phyloP scores from a whole-genome alignment of 2,329 filamentous ascomycete species.

The Colletotrichum sublineola region DNA sequence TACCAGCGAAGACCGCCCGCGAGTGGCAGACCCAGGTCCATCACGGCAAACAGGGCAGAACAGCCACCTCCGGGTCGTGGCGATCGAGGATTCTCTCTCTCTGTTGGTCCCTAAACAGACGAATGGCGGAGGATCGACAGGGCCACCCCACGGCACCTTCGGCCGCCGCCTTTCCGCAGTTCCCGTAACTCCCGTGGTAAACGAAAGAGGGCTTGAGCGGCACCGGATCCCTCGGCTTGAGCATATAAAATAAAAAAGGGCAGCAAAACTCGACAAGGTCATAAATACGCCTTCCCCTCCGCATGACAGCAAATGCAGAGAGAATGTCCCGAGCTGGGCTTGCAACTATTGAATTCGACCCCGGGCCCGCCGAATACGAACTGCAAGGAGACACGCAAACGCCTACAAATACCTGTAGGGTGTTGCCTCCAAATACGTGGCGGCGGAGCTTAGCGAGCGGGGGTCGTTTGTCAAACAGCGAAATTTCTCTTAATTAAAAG shows the following conservation, averaged over 20 bases:
- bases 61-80: neutral
- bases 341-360: neutral
- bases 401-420: neutral
- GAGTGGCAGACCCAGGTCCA: too few species aligned
- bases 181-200: slow-evolving; percentile 3
- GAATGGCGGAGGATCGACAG: neutral
- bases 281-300: neutral
- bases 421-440: neutral
- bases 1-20: neutral
- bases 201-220: neutral
- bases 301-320: neutral
- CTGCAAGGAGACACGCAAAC: neutral
- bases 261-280: neutral
- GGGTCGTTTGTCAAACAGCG: slow-evolving; percentile 1
- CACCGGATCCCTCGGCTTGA: slow-evolving; percentile 28
- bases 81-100: neutral
- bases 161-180: slow-evolving; percentile 8
- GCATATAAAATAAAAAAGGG: neutral
- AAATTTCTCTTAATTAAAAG: slow-evolving; percentile 29
- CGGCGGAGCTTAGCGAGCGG: neutral
- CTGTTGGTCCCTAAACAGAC: neutral
- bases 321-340: neutral
- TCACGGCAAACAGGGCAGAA: neutral
- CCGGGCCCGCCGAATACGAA: slow-evolving; percentile 7
- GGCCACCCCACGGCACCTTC: slow-evolving; percentile 6